Percentiles rank a stretch among this genome's conserved stretches.
Conservation (phyloP, 176 grass and related monocot species). For the Cymbopogon citratus region DNA sequence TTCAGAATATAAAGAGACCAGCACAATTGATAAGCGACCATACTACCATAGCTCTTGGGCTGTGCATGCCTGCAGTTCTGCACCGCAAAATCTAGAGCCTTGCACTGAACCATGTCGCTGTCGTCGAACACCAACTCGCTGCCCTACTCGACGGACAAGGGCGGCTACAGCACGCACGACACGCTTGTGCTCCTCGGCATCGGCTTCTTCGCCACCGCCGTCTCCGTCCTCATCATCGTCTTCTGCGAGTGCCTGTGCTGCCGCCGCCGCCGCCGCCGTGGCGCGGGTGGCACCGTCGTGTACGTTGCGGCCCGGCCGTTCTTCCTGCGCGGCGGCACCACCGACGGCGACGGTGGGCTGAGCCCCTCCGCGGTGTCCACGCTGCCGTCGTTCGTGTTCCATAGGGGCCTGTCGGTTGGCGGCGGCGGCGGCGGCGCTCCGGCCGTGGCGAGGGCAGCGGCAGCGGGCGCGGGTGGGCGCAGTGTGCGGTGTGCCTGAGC, state of each 20-base stretch:
- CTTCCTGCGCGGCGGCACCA: not conserved
- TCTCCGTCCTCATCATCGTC: slow-evolving; percentile 34
- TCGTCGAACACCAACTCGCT: slow-evolving; percentile 31
- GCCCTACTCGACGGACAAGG: slow-evolving; percentile 39
- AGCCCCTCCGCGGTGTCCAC: slow-evolving; percentile 32
- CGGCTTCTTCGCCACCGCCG: slow-evolving; percentile 29
- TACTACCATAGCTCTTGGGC: not conserved
- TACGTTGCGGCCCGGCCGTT: slow-evolving; percentile 16
- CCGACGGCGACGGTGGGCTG: slow-evolving; percentile 4
- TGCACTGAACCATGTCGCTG: slow-evolving; percentile 24
- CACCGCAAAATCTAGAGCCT: not conserved
- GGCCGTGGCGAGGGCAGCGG: slow-evolving; percentile 15
- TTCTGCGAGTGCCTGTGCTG: slow-evolving; percentile 39
- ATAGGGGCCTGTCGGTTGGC: not conserved
- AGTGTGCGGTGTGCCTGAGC: slow-evolving; percentile 67
- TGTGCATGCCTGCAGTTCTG: not conserved
- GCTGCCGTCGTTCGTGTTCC: slow-evolving; percentile 44
- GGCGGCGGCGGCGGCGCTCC: too few relatives aligned
- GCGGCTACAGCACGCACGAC: slow-evolving; percentile 46
- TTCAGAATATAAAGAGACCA: not conserved
- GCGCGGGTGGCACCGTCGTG: not conserved
- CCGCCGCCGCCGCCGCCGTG: slow-evolving; percentile 14
- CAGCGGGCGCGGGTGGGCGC: slow-evolving; percentile 33
- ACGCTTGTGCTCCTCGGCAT: slow-evolving; percentile 41
- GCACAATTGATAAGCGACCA: not conserved